A percentile compares a stretch with the other conserved stretches of the same genome.
phyloP scores from a whole-genome alignment of 2,329 filamentous ascomycete species.

The Xylariaceae sp. region DNA sequence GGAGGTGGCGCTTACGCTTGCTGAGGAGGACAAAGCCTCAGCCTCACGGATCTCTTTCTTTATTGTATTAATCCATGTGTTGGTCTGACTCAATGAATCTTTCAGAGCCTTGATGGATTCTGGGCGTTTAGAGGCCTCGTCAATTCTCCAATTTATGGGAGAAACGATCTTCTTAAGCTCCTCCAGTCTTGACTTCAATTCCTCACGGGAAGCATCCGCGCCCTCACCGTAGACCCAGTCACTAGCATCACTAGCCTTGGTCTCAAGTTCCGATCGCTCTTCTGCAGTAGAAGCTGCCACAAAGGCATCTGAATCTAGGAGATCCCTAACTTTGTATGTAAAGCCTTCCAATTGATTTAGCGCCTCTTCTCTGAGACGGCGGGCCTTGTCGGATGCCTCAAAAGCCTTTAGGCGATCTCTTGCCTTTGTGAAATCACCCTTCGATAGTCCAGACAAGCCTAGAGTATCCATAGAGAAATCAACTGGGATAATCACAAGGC shows the following conservation, averaged over 20 bases:
- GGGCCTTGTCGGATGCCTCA: conserved; percentile 74
- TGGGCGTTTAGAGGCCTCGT: conserved; percentile 67
- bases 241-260: conserved; percentile 62
- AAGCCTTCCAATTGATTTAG: conserved; percentile 90
- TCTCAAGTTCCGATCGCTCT: conserved; percentile 61
- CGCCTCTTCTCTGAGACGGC: conserved; percentile 73
- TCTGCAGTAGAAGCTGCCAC: conserved; percentile 62
- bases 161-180: conserved; percentile 70
- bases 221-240: conserved; percentile 93
- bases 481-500: conserved; percentile 51
- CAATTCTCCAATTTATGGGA: conserved; percentile 69
- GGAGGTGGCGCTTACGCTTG: conserved; percentile 43
- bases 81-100: conserved; percentile 64
- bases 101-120: conserved; percentile 61
- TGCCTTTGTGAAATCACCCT: conserved; percentile 44
- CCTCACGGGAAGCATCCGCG: conserved; percentile 65
- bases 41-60: conserved; percentile 64
- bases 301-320: conserved; percentile 73
- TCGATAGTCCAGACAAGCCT: conserved; percentile 46
- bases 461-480: conserved; percentile 44
- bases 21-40: conserved; percentile 54
- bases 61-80: conserved; percentile 64
- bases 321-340: conserved; percentile 81
- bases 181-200: conserved; percentile 70
- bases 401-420: conserved; percentile 77